phyloP scores from a whole-genome alignment of 495 filamentous ascomycete species.

The Aspergillus haitiensis region DNA sequence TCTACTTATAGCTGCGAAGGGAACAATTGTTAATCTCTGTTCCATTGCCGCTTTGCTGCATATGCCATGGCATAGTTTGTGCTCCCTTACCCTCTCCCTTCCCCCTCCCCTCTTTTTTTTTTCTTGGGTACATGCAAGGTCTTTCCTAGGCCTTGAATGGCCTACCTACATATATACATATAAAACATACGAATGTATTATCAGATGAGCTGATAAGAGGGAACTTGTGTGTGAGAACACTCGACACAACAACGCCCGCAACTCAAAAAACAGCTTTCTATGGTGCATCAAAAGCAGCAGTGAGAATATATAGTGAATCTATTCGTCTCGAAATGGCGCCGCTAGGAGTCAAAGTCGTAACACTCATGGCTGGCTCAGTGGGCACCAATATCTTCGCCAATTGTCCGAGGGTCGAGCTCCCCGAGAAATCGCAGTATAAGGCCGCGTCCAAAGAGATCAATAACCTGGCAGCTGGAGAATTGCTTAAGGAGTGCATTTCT shows the following conservation, averaged over 20 bases:
- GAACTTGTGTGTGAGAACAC: not conserved
- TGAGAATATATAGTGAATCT: constrained; percentile 50
- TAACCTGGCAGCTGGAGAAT: constrained; percentile 8
- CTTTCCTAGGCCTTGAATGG: too few species aligned
- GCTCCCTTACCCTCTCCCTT: constrained; percentile 34
- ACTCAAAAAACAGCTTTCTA: constrained; percentile 33
- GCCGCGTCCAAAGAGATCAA: constrained; percentile 10
- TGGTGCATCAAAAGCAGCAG: constrained; percentile 54
- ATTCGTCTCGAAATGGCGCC: constrained; percentile 55
- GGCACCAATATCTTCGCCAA: constrained; percentile 9
- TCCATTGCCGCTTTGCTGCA: constrained; percentile 42
- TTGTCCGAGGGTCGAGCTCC: not conserved
- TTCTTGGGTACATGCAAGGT: too few species aligned
- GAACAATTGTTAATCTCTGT: constrained; percentile 54
- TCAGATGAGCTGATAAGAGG: constrained; percentile 29
- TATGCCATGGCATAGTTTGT: constrained; percentile 12
- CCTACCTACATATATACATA: too few species aligned
- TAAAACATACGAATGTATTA: too few species aligned
- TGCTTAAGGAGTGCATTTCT: constrained; percentile 16
- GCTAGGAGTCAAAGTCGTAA: constrained; percentile 56
- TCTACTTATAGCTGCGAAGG: constrained; percentile 51
- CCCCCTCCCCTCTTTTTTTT: constrained; percentile 11
- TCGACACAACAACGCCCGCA: not conserved
- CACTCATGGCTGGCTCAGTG: constrained; percentile 31
- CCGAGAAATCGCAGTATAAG: constrained; percentile 3